Evolutionary conservation across 169 alveolate genomes (phyloP).

Genomic region (Babesia divergens): DNA sequence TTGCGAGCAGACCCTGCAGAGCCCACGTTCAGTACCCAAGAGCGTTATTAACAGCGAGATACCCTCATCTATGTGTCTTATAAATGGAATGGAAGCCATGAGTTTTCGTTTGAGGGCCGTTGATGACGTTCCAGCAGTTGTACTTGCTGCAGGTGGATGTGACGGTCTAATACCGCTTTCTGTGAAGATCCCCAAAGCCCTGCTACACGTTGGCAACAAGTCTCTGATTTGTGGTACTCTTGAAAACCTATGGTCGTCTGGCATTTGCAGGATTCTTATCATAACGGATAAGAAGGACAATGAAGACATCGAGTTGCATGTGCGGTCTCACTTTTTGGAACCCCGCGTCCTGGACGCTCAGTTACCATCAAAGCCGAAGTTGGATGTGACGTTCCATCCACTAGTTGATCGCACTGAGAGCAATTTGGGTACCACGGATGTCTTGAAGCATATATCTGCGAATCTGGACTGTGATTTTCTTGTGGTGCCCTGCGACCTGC

Average conservation of each 20-base stretch:
- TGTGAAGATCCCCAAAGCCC: constrained; percentile 25
- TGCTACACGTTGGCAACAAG: constrained; percentile 24
- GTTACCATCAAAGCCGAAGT: background rate
- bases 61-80: too few species aligned
- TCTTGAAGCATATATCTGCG: constrained; percentile 1
- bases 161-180: constrained; percentile 33
- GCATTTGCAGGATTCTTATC: constrained; percentile 1
- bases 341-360: background rate
- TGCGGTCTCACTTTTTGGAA: background rate
- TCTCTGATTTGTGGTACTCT: constrained; percentile 30
- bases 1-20: too few species aligned
- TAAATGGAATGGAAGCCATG: too few species aligned
- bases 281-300: constrained; percentile 3
- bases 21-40: too few species aligned
- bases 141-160: constrained; percentile 42
- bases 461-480: constrained; percentile 18
- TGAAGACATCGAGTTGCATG: constrained; percentile 24
- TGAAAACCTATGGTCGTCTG: constrained; percentile 13
- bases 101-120: too few species aligned
- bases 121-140: constrained; percentile 25
- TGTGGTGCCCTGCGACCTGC: constrained; percentile 61
- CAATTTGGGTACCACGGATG: constrained; percentile 29
- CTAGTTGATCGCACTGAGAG: constrained; percentile 1
- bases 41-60: too few species aligned
- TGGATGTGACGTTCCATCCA: constrained; percentile 10